Base-by-base conservation (phyloP, 345 rosid genomes). In the Salix udensis region DNA sequence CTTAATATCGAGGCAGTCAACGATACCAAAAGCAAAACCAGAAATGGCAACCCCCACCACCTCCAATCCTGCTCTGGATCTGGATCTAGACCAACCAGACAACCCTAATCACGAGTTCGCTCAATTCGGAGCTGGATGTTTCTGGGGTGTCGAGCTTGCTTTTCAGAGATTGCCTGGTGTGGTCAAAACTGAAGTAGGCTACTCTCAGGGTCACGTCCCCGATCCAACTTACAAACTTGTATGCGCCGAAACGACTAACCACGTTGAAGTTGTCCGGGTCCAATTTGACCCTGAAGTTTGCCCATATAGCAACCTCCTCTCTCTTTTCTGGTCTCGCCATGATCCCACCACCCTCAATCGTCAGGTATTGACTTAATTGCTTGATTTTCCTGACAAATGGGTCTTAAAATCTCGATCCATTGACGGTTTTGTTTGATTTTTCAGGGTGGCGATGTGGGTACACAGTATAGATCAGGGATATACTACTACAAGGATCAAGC, bases 91-190 rank as follows among this genome's bases (percentile, higher is more conserved):
- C 79, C 80, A 48, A 31, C 88, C 93, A 0, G 88, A 85, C 0
- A 52, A 72, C 37, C 83, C 91, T 0, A 81, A 76, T 65, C 87
- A 80, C 82, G 88, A 87, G 79, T 84, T 93, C 16, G 96, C 97
- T 4, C 89, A 93, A 74, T 93, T 95, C 81, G 98, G 94, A 53
- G 98, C 97, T 0, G 97, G 98, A n/a, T 95, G 98, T 77, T 95
- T 95, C 87, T 95, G 97, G 97, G 93, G 97, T 1, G 88, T 87
- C 44, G 97, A 91, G 83, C 79, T 95, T 3, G 85, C 91, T 39
- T 95, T 89, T 82, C 98, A 95, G 89, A 85, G 98, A 12, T 82
- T 88, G 0, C 79, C 60, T 8, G 96, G 94, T 11, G 93, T 91
- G 14, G 86, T 85, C 6, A 90, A 89, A 83, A 93, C 97, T 1